Percentiles rank a stretch among this genome's conserved stretches.
Conservation (phyloP, 2,329 filamentous ascomycete species). For the Talaromyces funiculosus region DNA sequence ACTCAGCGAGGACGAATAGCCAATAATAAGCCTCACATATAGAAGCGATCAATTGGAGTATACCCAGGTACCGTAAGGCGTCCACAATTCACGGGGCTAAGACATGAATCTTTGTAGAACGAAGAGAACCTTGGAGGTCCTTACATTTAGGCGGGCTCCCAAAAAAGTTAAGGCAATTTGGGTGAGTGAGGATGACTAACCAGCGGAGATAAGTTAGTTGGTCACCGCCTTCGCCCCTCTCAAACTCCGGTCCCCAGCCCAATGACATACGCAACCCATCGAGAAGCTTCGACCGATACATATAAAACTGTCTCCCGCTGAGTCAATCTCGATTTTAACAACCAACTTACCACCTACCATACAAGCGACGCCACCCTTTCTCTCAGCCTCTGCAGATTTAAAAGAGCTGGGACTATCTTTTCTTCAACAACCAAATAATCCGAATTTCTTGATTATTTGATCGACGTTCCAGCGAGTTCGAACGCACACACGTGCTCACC, state of each 20-base stretch:
- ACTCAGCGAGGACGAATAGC: too few relatives aligned
- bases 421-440: not conserved
- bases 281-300: conserved; percentile 12
- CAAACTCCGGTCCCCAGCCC: conserved; percentile 3
- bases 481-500: not conserved
- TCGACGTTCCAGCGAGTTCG: not conserved
- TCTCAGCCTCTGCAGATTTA: not conserved
- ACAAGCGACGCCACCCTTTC: not conserved
- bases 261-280: conserved; percentile 8
- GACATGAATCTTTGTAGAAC: not conserved
- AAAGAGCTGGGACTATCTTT: not conserved
- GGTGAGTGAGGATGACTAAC: not conserved
- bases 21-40: too few relatives aligned
- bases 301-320: conserved; percentile 4
- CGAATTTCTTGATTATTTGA: not conserved
- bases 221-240: conserved; percentile 13
- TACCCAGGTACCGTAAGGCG: too few relatives aligned
- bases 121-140: not conserved
- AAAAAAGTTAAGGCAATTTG: conserved; percentile 1
- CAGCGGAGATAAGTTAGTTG: not conserved
- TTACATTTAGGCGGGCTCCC: conserved; percentile 8
- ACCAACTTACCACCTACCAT: not conserved
- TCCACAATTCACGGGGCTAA: too few relatives aligned
- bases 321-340: not conserved
- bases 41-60: too few relatives aligned